Conservation (phyloP, 257 asterid species). For the Solanum clarkiae region DNA sequence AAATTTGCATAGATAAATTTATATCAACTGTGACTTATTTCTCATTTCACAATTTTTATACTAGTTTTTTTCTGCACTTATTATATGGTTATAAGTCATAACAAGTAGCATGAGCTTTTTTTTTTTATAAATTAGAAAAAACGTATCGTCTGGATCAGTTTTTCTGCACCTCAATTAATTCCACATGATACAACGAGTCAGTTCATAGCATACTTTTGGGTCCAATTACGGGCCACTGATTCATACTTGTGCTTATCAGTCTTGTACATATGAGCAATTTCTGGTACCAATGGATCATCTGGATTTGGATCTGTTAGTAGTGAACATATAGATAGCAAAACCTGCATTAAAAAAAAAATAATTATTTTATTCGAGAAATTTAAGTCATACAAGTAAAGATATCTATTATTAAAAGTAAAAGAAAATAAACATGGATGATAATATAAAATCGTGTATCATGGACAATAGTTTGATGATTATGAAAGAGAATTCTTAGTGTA, state of each 20-base stretch:
- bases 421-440: neutral
- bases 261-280: constrained; percentile 5
- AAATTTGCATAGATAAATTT: neutral
- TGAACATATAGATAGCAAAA: constrained; percentile 3
- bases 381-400: neutral
- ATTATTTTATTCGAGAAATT: neutral
- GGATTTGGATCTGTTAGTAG: constrained; percentile 4
- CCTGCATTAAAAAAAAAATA: neutral
- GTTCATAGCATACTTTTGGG: neutral
- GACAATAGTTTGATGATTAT: neutral
- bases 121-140: neutral
- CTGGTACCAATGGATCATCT: constrained; percentile 4
- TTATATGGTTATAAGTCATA: neutral
- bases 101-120: neutral
- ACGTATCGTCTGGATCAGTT: fast-evolving
- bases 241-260: neutral
- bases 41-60: neutral
- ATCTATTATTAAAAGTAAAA: neutral
- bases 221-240: constrained; percentile 2
- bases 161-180: neutral
- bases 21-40: neutral
- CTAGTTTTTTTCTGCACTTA: neutral
- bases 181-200: neutral
- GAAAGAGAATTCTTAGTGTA: neutral
- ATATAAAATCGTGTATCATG: neutral